Conservation (phyloP, 139 green algal species). For the Closterium sp. region DNA sequence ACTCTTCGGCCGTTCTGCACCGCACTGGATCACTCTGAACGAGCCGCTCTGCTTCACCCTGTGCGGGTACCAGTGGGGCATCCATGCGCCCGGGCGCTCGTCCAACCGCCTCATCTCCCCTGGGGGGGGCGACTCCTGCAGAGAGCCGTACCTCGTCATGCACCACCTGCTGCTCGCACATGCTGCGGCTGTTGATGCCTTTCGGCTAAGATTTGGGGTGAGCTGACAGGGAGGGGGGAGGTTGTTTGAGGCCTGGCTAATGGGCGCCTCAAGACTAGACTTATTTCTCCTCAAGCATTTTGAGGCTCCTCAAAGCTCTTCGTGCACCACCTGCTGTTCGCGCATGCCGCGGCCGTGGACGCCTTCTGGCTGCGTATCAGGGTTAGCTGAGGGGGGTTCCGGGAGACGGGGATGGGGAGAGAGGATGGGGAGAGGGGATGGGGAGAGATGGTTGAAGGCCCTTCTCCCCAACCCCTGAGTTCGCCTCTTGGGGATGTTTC, state of each 20-base stretch:
- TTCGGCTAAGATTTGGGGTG: slow-evolving; percentile 45
- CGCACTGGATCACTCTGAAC: slow-evolving; percentile 45
- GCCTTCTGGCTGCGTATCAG: slow-evolving; percentile 48
- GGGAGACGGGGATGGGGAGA: no score
- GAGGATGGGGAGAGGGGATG: no score
- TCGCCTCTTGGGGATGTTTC: no score
- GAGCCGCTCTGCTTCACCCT: slow-evolving; percentile 13
- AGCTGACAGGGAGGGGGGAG: background rate
- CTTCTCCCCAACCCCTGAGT: no score
- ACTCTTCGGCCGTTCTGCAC: slow-evolving; percentile 19
- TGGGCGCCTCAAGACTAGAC: background rate
- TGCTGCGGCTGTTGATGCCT: slow-evolving; percentile 50
- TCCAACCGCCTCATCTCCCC: background rate
- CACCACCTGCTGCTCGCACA: slow-evolving; percentile 60
- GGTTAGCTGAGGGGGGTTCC: background rate
- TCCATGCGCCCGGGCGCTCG: slow-evolving; percentile 22
- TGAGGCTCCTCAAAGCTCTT: background rate
- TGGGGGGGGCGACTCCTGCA: background rate
- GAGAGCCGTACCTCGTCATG: slow-evolving; percentile 51
- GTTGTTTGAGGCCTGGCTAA: background rate
- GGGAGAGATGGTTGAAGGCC: no score
- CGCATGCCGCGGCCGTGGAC: slow-evolving; percentile 52
- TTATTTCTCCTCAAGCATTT: background rate
- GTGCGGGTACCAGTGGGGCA: slow-evolving; percentile 6
- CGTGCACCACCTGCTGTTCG: slow-evolving; percentile 54